These are phyloP conservation scores for Euphorbia celastroides DNA, from an alignment of 441 rosid genomes.

Conservation along the genomic window DNA sequence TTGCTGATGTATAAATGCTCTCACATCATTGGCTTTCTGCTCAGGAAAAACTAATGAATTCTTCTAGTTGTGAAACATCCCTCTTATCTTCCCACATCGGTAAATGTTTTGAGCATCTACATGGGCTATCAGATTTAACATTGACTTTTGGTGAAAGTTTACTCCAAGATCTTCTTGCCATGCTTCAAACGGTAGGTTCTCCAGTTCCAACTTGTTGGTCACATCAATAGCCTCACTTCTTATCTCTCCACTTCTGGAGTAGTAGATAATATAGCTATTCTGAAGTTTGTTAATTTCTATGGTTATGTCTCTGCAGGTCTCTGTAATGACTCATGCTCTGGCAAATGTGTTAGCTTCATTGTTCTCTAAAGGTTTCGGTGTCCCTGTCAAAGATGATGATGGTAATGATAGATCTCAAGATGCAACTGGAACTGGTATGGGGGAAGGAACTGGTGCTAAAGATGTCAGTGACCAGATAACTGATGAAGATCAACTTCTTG, in stretches of 20 bases:
- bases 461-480: conserved; percentile 93
- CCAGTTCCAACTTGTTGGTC: background rate
- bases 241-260: background rate
- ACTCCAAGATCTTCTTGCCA: conserved; percentile 64
- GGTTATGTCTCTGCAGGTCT: conserved; percentile 48
- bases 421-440: conserved; percentile 93
- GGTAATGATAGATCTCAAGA: conserved; percentile 39
- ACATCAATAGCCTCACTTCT: background rate
- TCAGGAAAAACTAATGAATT: conserved; percentile 56
- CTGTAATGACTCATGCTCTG: conserved; percentile 66
- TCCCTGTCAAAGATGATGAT: conserved; percentile 46
- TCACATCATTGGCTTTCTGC: conserved; percentile 19
- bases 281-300: conserved; percentile 7
- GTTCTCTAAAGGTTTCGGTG: conserved; percentile 77
- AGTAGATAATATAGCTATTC: background rate
- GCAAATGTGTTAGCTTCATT: conserved; percentile 68
- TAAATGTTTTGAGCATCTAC: conserved; percentile 48
- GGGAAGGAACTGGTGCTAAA: conserved; percentile 78
- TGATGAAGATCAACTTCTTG: conserved; percentile 90
- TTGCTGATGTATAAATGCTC: background rate
- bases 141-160: conserved; percentile 53
- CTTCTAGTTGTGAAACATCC: conserved; percentile 28
- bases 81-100: conserved; percentile 36
- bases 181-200: conserved; percentile 62
- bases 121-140: conserved; percentile 45